These are phyloP conservation scores for Blastomyces parvus DNA, from an alignment of 2,329 filamentous ascomycete species.

Conservation along the genomic window DNA sequence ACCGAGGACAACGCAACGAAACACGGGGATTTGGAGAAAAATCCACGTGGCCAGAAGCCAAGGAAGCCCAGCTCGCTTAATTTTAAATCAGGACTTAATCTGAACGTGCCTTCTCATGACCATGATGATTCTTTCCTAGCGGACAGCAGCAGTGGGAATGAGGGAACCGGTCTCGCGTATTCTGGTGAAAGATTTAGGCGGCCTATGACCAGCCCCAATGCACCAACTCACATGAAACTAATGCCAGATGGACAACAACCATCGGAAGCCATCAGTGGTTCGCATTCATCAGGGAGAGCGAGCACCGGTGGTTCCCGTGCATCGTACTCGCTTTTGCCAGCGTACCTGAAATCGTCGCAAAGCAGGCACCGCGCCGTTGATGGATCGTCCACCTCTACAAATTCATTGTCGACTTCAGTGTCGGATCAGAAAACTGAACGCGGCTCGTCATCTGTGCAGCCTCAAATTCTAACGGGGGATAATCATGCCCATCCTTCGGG, in stretches of 20 bases:
- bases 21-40: neutral
- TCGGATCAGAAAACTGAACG: neutral
- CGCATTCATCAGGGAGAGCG: neutral
- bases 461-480: neutral
- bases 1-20: neutral
- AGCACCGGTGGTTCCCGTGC: neutral
- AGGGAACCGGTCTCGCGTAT: conserved; percentile 19
- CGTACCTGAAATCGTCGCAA: neutral
- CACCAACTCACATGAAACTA: conserved; percentile 12
- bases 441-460: neutral
- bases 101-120: conserved; percentile 18
- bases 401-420: conserved; percentile 3
- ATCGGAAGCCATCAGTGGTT: neutral
- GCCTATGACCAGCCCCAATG: conserved; percentile 20
- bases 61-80: neutral
- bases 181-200: conserved; percentile 13
- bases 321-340: neutral
- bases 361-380: neutral
- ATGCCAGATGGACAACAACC: conserved; percentile 4
- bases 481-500: neutral
- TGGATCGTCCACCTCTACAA: neutral
- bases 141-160: conserved; percentile 27
- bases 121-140: conserved; percentile 28
- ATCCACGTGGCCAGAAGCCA: neutral
- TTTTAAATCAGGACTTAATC: conserved; percentile 24